phyloP scores from a whole-genome alignment of 768 basidiomycete genomes.

The Suillus subalutaceus region DNA sequence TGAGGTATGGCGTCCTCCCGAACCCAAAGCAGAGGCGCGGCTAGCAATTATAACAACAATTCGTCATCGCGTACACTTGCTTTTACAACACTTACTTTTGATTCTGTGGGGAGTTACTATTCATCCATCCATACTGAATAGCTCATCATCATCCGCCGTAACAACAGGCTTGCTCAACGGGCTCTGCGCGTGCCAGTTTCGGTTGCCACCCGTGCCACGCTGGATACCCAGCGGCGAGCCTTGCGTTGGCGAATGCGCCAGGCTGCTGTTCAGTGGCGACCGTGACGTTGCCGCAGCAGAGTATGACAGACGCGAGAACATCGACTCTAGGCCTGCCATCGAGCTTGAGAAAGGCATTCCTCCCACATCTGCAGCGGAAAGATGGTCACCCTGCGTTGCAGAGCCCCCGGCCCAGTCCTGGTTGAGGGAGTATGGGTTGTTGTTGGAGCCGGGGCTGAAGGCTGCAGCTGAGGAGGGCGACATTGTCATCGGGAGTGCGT shows the following conservation, averaged over 20 bases:
- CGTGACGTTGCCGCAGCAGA: slow-evolving; percentile 43
- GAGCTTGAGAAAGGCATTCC: slow-evolving; percentile 22
- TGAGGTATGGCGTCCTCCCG: slow-evolving; percentile 8
- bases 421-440: slow-evolving; percentile 33
- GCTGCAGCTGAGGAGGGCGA: slow-evolving; percentile 38
- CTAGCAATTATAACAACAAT: slow-evolving; percentile 9
- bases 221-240: slow-evolving; percentile 30
- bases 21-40: slow-evolving; percentile 7
- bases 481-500: slow-evolving; percentile 57
- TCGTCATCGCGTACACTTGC: slow-evolving; percentile 3
- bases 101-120: neutral
- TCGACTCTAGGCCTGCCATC: slow-evolving; percentile 45
- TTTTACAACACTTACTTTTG: slow-evolving; percentile 7
- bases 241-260: slow-evolving; percentile 20
- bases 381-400: slow-evolving; percentile 26
- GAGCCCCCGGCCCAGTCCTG: slow-evolving; percentile 31
- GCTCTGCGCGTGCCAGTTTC: slow-evolving; percentile 47
- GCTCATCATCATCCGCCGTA: slow-evolving; percentile 62
- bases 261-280: slow-evolving; percentile 17
- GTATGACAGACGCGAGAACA: slow-evolving; percentile 61
- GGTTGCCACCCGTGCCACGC: slow-evolving; percentile 18
- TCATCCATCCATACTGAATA: slow-evolving; percentile 71
- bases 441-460: slow-evolving; percentile 35
- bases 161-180: slow-evolving; percentile 64
- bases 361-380: slow-evolving; percentile 19